Base-by-base conservation (phyloP, 495 filamentous ascomycete genomes). In the Xanthoparmelia taractica region DNA sequence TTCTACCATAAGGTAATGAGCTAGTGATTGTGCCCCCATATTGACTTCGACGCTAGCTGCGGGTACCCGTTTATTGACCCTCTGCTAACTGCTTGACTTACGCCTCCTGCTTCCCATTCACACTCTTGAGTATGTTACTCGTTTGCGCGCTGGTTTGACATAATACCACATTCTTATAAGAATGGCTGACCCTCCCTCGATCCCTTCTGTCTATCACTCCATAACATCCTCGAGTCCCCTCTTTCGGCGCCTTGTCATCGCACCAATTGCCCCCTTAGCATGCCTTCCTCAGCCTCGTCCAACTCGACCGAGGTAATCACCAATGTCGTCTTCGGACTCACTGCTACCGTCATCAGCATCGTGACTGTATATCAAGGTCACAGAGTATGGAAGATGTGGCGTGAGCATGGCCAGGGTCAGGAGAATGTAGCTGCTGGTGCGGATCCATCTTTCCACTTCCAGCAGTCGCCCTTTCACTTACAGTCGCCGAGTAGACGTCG, bases 291-390 rank as follows among this genome's bases (percentile, higher is more conserved):
- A 58, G 48, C 33, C 29, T 64, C 61, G 38, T 63, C 64, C 38
- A 63, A 31, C 31, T 50, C 33, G 6, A 60, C 38, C 29, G 17
- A 61, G 56, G 23, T 18, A 12, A 6, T 58, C 37, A 31, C 48
- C 63, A 64, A 38, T 31, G n/a, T 60, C 48, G 54, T 58, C 17
- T 63, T 66, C 43, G 64, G 64, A 20, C 15, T 66, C 17, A 57
- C 43, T 59, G 64, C 64, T 23, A 59, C 37, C 6, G 25, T n/a
- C 23, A 66, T 66, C 20, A 41, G 64, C 54, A 50, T 56, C 6
- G 40, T 59, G 36, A 66, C 64, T 5, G 41, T 63, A 4, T 66
- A 52, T 31, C 64, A 66, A 63, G 43, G 59, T 56, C 41, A 57
- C 8, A 45, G 40, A 58, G 31, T 43, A 18, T 66, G 64, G 64